Base-by-base conservation (phyloP, 2,329 filamentous ascomycete genomes). In the Penicillium brevicompactum region DNA sequence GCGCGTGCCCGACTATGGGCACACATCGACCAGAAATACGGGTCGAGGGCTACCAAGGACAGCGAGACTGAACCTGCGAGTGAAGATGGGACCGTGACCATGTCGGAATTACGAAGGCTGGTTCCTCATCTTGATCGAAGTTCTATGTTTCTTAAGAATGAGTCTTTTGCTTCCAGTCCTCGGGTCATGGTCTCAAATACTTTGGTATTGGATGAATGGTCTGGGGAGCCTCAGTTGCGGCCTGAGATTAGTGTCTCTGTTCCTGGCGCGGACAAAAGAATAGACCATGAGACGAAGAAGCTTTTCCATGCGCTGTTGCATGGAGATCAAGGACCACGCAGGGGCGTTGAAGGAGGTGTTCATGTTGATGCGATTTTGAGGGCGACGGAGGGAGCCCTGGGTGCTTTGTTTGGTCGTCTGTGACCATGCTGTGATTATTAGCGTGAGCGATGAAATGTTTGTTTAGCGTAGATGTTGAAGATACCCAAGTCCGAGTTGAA, bases 1-100 rank as follows among this genome's bases (percentile, higher is more conserved):
- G 67, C 64, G n/a, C 73, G 74, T 5, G 72, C 74, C 21, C 67
- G 65, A 34, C 49, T 76, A 46, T 76, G 75, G 74, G 63, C 70
- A 30, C 61, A 67, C 34, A 62, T 75, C 32, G 66, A 70, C 30
- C 52, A 61, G n/a, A 67, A 65, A 21, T 61, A 70, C 46, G 53
- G 57, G 5, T 50, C 44, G 14, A 32, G 62, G 9, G 49, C 64
- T n/a, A 41, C 45, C 3, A 56, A 57, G 30, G 48, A 53, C 4
- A 55, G 60, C 22, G 38, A 52, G 10, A 14, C 37, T 46, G 10
- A 27, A 1, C 27, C 38, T 2, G 53, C 55, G 18, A 50, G 40
- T 34, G 49, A 55, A 24, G 50, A 57, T 10, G 61, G 58, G 1
- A 49, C 52, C 9, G 59, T 67, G 37, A 66, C 53, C 4, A 51